Percentiles rank a stretch among this genome's conserved stretches.
These are phyloP conservation scores for Gnomoniopsis smithogilvyi DNA, from an alignment of 2,329 filamentous ascomycete genomes.

Conservation along the genomic window DNA sequence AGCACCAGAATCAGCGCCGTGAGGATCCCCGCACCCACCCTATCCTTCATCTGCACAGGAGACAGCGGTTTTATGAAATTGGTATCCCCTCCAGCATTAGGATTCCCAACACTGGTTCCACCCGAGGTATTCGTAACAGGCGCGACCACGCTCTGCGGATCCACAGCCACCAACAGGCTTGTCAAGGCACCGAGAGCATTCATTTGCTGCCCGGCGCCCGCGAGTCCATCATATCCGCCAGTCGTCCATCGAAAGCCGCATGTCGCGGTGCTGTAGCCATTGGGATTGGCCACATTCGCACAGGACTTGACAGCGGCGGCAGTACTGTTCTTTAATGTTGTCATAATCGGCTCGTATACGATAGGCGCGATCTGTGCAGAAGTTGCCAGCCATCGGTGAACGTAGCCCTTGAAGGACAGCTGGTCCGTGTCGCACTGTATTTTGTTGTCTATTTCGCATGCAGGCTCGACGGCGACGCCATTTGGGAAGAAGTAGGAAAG, in stretches of 20 bases:
- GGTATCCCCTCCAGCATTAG: constrained; percentile 25
- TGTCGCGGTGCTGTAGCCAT: constrained; percentile 35
- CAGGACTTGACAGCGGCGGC: constrained; percentile 45
- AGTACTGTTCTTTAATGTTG: constrained; percentile 43
- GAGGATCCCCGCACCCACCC: constrained; percentile 38
- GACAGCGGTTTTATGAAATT: constrained; percentile 1
- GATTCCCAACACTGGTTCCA: constrained; percentile 35
- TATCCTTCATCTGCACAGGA: constrained; percentile 30
- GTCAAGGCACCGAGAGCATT: constrained; percentile 47
- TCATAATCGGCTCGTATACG: constrained; percentile 38
- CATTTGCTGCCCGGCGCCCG: constrained; percentile 51
- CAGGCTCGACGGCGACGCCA: constrained; percentile 43
- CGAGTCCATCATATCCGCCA: constrained; percentile 42
- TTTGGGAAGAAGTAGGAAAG: constrained; percentile 30
- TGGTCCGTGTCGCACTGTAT: constrained; percentile 57
- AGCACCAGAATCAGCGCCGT: constrained; percentile 33
- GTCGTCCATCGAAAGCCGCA: constrained; percentile 51
- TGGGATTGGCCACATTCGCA: constrained; percentile 11
- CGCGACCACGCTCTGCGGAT: constrained; percentile 8
- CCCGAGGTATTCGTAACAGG: constrained; percentile 40
- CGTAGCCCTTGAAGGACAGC: constrained; percentile 55
- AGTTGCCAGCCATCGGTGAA: constrained; percentile 48
- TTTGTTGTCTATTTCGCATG: constrained; percentile 47
- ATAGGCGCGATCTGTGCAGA: constrained; percentile 47
- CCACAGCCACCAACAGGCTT: constrained; percentile 36